Conservation (phyloP, 1,139 yeast species). For the Maudiozyma humilis region DNA sequence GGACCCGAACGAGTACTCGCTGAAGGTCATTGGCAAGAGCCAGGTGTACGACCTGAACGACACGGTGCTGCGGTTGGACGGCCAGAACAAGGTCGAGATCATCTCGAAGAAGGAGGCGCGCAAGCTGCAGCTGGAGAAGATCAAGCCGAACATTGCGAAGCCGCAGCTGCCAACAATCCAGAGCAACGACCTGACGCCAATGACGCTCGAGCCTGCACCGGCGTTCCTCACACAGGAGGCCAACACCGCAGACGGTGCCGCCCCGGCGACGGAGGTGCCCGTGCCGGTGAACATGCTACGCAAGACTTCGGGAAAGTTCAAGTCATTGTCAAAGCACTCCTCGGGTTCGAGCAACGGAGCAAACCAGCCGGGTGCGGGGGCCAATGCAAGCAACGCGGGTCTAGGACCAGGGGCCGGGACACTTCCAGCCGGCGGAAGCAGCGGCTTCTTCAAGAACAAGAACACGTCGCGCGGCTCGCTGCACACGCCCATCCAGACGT, state of each 20-base stretch:
- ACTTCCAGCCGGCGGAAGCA: constrained; percentile 5
- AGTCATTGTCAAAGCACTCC: constrained; percentile 17
- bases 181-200: constrained; percentile 29
- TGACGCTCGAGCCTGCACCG: constrained; percentile 23
- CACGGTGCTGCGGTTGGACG: constrained; percentile 33
- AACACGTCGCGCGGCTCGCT: constrained; percentile 28
- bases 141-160: constrained; percentile 21
- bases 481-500: constrained; percentile 18
- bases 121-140: constrained; percentile 22
- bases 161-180: constrained; percentile 30
- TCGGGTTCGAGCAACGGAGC: no score
- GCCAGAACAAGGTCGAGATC: constrained; percentile 26
- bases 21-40: constrained; percentile 30
- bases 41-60: constrained; percentile 31
- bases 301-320: constrained; percentile 20
- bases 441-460: constrained; percentile 26
- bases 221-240: constrained; percentile 17
- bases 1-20: constrained; percentile 30
- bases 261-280: constrained; percentile 9
- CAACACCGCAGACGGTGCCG: constrained; percentile 6
- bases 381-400: constrained; percentile 7
- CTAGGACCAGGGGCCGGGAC: background rate
- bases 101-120: constrained; percentile 29
- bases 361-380: no score
- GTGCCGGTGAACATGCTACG: constrained; percentile 10